Percentiles rank a stretch among this genome's conserved stretches.
These are phyloP conservation scores for Aegilops umbellulata DNA, from an alignment of 176 grass and related monocot genomes.

Conservation along the genomic window DNA sequence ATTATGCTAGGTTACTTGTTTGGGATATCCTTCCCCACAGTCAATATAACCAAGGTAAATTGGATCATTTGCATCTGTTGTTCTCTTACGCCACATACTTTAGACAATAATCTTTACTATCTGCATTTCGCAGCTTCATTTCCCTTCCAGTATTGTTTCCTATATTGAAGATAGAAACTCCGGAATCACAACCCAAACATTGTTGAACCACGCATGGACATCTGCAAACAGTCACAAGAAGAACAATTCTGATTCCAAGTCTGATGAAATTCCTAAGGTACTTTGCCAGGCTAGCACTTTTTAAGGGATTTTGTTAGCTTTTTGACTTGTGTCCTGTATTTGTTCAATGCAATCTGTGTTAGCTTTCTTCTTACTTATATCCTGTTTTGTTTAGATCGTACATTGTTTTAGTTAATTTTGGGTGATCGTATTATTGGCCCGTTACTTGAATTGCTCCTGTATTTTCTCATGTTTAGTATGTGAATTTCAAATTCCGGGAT, in stretches of 20 bases:
- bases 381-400: background rate
- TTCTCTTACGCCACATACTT: slow-evolving; percentile 8
- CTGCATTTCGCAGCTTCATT: slow-evolving; percentile 48
- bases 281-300: slow-evolving; percentile 16
- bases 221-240: slow-evolving; percentile 72
- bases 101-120: background rate
- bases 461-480: slow-evolving; percentile 1
- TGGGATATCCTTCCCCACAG: slow-evolving; percentile 77
- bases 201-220: slow-evolving; percentile 76
- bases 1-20: slow-evolving; percentile 82
- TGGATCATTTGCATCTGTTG: slow-evolving; percentile 6
- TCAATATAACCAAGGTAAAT: slow-evolving; percentile 73
- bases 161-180: slow-evolving; percentile 88
- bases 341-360: background rate
- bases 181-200: slow-evolving; percentile 84
- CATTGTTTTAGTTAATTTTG: background rate
- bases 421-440: background rate
- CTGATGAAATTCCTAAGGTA: slow-evolving; percentile 77
- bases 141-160: slow-evolving; percentile 82
- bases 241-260: slow-evolving; percentile 54
- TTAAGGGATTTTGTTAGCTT: background rate
- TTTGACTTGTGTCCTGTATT: background rate
- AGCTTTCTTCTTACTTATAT: background rate
- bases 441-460: background rate
- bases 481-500: background rate